phyloP scores from a whole-genome alignment of 2,329 filamentous ascomycete species.

The Colletotrichum ledebouriae region DNA sequence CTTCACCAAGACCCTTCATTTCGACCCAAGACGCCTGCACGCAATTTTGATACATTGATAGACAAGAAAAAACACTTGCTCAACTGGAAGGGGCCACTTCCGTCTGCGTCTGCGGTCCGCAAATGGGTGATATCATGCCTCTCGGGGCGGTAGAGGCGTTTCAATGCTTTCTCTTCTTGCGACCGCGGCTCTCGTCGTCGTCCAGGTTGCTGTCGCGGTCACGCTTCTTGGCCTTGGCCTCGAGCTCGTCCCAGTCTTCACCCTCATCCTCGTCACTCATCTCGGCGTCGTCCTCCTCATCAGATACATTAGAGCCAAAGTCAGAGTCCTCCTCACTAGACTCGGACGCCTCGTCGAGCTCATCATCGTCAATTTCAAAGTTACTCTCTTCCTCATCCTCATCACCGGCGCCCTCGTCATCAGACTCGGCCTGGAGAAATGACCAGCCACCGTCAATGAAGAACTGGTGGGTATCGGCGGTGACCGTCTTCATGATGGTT shows the following conservation, averaged over 20 bases:
- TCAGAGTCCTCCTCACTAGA: constrained; percentile 87
- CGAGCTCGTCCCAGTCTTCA: constrained; percentile 95
- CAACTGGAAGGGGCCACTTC: constrained; percentile 2
- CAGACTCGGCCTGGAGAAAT: constrained; percentile 89
- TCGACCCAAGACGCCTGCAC: constrained; percentile 36
- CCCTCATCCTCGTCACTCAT: constrained; percentile 81
- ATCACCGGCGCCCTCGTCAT: constrained; percentile 82
- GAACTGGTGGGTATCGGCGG: constrained; percentile 92
- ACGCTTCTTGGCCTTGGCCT: constrained; percentile 89
- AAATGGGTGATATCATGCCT: constrained; percentile 6
- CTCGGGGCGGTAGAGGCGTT: neutral
- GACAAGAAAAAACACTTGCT: constrained; percentile 34
- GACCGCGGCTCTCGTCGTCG: constrained; percentile 82
- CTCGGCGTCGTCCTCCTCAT: constrained; percentile 84
- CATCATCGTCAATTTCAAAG: constrained; percentile 90
- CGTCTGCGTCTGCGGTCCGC: constrained; percentile 9
- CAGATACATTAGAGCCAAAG: constrained; percentile 90
- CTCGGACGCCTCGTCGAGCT: constrained; percentile 85
- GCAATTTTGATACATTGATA: constrained; percentile 41
- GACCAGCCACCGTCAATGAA: constrained; percentile 96
- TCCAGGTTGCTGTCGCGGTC: constrained; percentile 78
- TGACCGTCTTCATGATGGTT: constrained; percentile 99
- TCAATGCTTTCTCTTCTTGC: constrained; percentile 75
- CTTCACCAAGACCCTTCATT: constrained; percentile 20
- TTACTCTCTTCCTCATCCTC: constrained; percentile 91